Evolutionary conservation across 2,329 filamentous ascomycete species (phyloP).

Genomic region (Nemania bipapillata): DNA sequence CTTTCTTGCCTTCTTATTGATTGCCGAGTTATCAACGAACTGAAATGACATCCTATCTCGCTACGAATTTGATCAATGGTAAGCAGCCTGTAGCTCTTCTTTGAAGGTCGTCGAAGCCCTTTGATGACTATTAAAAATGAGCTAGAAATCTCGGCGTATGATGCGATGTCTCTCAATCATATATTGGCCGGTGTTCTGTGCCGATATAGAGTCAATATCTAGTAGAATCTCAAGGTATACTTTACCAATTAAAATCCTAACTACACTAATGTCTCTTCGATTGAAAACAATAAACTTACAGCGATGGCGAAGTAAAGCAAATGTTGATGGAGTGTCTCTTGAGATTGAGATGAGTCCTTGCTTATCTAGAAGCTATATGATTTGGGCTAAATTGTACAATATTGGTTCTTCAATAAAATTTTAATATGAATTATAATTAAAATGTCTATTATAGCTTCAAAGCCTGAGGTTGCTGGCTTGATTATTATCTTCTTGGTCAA

Average conservation of each 20-base stretch:
- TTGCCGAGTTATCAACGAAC: slow-evolving; percentile 36
- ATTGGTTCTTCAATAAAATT: neutral
- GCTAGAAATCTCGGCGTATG: too few species aligned
- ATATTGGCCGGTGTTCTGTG: neutral
- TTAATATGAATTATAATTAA: neutral
- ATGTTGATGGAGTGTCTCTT: too few species aligned
- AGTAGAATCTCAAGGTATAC: neutral
- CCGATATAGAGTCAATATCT: neutral
- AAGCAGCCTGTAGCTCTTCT: neutral
- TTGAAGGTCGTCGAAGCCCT: too few species aligned
- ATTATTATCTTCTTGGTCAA: neutral
- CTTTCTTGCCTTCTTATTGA: slow-evolving; percentile 33
- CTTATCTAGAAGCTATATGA: neutral
- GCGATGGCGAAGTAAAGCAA: too few species aligned
- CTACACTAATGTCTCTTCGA: neutral
- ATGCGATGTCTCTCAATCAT: too few species aligned
- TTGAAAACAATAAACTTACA: too few species aligned
- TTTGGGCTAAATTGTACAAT: neutral
- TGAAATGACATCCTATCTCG: slow-evolving; percentile 28
- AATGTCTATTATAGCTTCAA: neutral
- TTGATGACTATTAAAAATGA: too few species aligned
- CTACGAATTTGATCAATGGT: neutral
- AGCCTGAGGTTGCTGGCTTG: neutral
- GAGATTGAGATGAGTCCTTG: neutral
- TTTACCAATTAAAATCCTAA: neutral